Percentiles rank a stretch among this genome's conserved stretches.
Conservation (phyloP, 495 filamentous ascomycete species). For the Usnea hakonensis region DNA sequence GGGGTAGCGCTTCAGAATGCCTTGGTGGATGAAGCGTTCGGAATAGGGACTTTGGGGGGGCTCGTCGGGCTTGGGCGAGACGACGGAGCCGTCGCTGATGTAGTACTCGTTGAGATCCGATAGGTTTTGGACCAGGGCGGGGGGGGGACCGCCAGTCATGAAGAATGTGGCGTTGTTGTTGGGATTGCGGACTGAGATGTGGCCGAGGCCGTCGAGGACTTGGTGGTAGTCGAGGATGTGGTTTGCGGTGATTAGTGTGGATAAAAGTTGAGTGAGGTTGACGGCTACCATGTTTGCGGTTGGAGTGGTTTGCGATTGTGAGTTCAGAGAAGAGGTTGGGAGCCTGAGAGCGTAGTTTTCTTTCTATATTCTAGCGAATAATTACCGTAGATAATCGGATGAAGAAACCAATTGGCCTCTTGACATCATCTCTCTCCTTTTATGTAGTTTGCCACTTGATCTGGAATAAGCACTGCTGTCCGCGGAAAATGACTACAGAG, state of each 20-base stretch:
- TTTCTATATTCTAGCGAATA: too few relatives aligned
- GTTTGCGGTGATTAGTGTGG: slow-evolving; percentile 6
- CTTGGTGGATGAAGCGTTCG: not conserved
- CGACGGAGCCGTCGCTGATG: not conserved
- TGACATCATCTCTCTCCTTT: too few relatives aligned
- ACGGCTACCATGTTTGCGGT: not conserved
- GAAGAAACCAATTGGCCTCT: too few relatives aligned
- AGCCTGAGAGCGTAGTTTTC: too few relatives aligned
- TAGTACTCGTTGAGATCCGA: not conserved
- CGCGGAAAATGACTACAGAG: too few relatives aligned
- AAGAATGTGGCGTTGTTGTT: not conserved
- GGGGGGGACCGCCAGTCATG: not conserved
- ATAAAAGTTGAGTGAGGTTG: not conserved
- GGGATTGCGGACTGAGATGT: not conserved
- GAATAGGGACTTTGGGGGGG: not conserved
- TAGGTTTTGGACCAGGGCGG: not conserved
- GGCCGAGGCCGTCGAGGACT: not conserved
- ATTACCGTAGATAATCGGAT: too few relatives aligned
- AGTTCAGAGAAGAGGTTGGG: too few relatives aligned
- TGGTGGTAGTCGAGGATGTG: slow-evolving; percentile 3
- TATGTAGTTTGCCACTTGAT: too few relatives aligned
- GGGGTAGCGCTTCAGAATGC: not conserved
- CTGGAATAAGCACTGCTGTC: too few relatives aligned
- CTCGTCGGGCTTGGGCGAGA: not conserved
- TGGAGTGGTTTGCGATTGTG: too few relatives aligned